These are phyloP conservation scores for Backusella parvicylindrica DNA, from an alignment of 192 early-diverging fungal genomes.

Conservation along the genomic window DNA sequence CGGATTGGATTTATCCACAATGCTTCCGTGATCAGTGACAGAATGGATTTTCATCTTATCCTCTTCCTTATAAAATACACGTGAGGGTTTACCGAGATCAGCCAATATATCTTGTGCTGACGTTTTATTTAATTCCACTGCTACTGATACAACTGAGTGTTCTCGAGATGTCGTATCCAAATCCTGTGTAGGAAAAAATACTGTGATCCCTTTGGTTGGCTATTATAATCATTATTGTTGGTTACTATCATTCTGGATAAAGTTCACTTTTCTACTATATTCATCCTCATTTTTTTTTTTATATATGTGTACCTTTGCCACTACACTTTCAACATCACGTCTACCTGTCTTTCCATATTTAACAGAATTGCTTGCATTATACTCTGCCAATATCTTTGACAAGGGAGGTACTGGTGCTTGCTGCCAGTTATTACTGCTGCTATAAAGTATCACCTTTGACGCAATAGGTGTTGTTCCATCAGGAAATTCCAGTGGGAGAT, in stretches of 20 bases:
- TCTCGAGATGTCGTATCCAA: slow-evolving; percentile 2
- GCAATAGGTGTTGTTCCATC: slow-evolving; percentile 73
- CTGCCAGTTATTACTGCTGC: slow-evolving; percentile 49
- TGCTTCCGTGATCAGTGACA: slow-evolving; percentile 23
- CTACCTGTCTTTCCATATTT: slow-evolving; percentile 34
- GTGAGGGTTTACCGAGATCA: slow-evolving; percentile 62
- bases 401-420: slow-evolving; percentile 38
- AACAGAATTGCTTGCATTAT: slow-evolving; percentile 24
- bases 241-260: no score
- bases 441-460: slow-evolving; percentile 56
- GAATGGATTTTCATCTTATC: slow-evolving; percentile 74
- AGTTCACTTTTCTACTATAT: no score
- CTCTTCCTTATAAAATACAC: slow-evolving; percentile 63
- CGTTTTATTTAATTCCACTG: slow-evolving; percentile 47
- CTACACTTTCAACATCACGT: slow-evolving; percentile 44
- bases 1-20: slow-evolving; percentile 20
- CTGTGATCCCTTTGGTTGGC: slow-evolving; percentile 39
- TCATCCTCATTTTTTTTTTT: not conserved
- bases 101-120: slow-evolving; percentile 70
- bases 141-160: slow-evolving; percentile 13
- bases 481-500: slow-evolving; percentile 67
- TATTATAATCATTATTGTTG: not conserved
- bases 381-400: slow-evolving; percentile 29
- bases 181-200: slow-evolving; percentile 34
- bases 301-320: slow-evolving; percentile 41